These are phyloP conservation scores for Papiliotrema terrestris DNA, from an alignment of 1,284 basidiomycete genomes.

Conservation along the genomic window DNA sequence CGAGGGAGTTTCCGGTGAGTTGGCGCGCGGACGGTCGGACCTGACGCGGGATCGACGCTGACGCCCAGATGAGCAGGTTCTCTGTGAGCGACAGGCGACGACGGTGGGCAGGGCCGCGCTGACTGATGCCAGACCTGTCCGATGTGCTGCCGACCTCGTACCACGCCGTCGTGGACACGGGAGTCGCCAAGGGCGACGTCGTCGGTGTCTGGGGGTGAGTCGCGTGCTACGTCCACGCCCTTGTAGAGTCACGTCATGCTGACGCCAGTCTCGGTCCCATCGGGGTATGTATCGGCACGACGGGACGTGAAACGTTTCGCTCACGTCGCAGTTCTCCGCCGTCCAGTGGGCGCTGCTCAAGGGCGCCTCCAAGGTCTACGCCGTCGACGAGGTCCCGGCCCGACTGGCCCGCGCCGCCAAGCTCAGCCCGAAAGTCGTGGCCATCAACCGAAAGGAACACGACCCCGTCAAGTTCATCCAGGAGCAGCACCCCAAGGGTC, in stretches of 20 bases:
- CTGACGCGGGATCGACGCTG: neutral
- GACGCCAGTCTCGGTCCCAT: slow-evolving; percentile 38
- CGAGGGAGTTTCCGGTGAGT: slow-evolving; percentile 61
- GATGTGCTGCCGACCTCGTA: slow-evolving; percentile 73
- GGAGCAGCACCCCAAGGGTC: slow-evolving; percentile 61
- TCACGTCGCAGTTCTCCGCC: slow-evolving; percentile 50
- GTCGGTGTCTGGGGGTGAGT: slow-evolving; percentile 48
- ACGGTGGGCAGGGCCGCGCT: neutral
- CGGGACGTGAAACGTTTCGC: neutral
- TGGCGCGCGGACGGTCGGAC: too few species aligned
- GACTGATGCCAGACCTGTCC: slow-evolving; percentile 53
- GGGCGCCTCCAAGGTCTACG: slow-evolving; percentile 68
- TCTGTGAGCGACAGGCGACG: slow-evolving; percentile 19
- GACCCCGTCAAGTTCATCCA: slow-evolving; percentile 61
- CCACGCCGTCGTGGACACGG: slow-evolving; percentile 57
- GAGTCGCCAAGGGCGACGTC: slow-evolving; percentile 55
- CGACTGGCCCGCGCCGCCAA: slow-evolving; percentile 63
- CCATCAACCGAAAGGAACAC: slow-evolving; percentile 61
- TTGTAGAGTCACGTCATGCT: neutral
- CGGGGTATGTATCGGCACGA: slow-evolving; percentile 16
- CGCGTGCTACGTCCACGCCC: neutral
- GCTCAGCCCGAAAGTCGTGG: slow-evolving; percentile 56
- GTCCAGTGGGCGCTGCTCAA: slow-evolving; percentile 64
- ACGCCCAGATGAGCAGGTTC: slow-evolving; percentile 26
- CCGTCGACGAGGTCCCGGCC: slow-evolving; percentile 63